Evolutionary conservation across 192 early-diverging fungal species (phyloP), one percentile per base, ranked within the genome.

Genomic region (Coemansia sp.): DNA sequence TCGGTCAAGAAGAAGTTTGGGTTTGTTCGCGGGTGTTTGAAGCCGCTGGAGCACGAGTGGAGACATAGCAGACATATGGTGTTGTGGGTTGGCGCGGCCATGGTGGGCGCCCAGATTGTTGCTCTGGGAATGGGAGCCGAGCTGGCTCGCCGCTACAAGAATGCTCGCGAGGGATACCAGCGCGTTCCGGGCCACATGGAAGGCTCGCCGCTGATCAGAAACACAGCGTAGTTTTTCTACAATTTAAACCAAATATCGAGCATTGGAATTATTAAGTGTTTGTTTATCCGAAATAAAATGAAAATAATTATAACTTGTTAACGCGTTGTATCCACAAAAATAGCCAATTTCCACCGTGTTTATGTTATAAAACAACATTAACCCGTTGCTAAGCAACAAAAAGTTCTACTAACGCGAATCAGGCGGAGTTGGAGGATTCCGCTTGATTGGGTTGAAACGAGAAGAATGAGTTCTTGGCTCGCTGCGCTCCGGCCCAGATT

Each of bases 1-100:
- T 57, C 71, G 10, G 51, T 69, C 40, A 73, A 79, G 59, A 79
- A 69, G 23, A 57, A 72, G 31, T 78, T 66, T 59, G 76, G 76
- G 2, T 79, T 64, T 15, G 59, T 57, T 9, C 23, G 37, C 14
- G 76, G 76, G 0, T 79, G 76, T 19, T 22, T 79, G 0, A 44
- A 40, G 19, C 58, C 66, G 15, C 60, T 79, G 4, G 36, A 44
- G 44, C 37, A 60, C 26, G 62, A 69, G 64, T 79, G 76, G 76
- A 36, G 55, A n/a, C 20, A 31, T 9, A 65, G 60, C 20, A 21
- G 71, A 4, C 25, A 25, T 0, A 49, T 66, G 5, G 37, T 66
- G 5, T 26, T 73, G 15, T 68, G 63, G 70, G 66, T 65, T 12
- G 76, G 76, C 20, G 7, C 63, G 3, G 59, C 64, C 20, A 63